Base-by-base conservation (phyloP, 192 early-diverging fungal genomes). In the Backusella tuberculispora region DNA sequence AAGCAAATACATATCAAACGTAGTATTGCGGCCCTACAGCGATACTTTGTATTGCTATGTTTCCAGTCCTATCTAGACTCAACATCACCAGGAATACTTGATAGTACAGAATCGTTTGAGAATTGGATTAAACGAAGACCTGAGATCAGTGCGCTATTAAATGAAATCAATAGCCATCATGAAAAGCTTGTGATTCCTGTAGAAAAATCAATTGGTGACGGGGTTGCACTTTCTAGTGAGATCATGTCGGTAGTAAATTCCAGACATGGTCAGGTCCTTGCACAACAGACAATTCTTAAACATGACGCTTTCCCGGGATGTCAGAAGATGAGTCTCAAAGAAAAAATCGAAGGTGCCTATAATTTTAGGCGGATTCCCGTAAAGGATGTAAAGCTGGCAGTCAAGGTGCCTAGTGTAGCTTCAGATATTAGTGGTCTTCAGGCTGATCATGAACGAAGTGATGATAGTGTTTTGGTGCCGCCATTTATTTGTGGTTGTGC, bases 271-370 rank as follows among this genome's bases (percentile, higher is more conserved):
- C 83, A 83, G 13, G 90, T 91, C 2, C 71, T 91, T 24, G 82
- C 78, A 6, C 84, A 88, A 38, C 78, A 84, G 21, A 89, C 88
- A 1, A 91, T 91, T 72, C 72, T 91, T 47, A 91, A 91, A 71
- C 80, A 85, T 41, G 89, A 91, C 60, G 80, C 89, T 19, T 91
- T 91, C 80, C 89, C 90, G 1, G 87, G 88, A 2, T 87, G 87
- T 34, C 90, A 91, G 75, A 87, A 88, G 68, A 74, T 90, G 76
- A 85, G 81, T 15, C 75, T 90, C 9, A 75, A 76, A 53, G 90
- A 91, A 50, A 85, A 89, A 9, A 76, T 91, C 5, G 87, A 91
- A 17, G 87, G 86, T 21, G 88, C 89, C 13, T 88, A 88, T 34
- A 90, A 90, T 64, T 90, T 80, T 72, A 78, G 89, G 19, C 81